These are phyloP conservation scores for Populus ilicifolia DNA, from an alignment of 345 rosid species.

Conservation along the genomic window DNA sequence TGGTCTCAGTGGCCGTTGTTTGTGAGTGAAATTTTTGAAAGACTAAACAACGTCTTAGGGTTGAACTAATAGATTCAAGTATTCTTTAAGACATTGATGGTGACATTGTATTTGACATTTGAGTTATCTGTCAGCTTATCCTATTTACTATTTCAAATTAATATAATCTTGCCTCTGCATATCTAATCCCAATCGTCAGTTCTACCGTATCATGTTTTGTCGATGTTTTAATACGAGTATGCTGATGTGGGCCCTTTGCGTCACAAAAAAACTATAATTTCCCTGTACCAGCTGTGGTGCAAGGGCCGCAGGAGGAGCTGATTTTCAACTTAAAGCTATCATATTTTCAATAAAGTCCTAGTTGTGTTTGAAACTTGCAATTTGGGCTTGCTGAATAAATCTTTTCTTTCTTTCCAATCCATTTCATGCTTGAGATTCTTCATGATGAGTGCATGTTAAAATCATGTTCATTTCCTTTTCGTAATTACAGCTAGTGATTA, in stretches of 20 bases:
- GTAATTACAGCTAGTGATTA: too few species aligned
- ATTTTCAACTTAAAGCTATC: neutral
- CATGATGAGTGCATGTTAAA: too few species aligned
- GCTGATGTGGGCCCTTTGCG: slow-evolving; percentile 12
- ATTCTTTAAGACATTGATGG: slow-evolving; percentile 21
- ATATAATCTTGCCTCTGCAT: neutral
- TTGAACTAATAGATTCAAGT: slow-evolving; percentile 9
- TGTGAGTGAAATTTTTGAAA: neutral
- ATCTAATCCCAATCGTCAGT: slow-evolving; percentile 8
- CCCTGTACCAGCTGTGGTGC: neutral
- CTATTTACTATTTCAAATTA: slow-evolving; percentile 2
- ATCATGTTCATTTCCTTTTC: too few species aligned
- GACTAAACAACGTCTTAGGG: neutral
- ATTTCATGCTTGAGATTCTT: too few species aligned
- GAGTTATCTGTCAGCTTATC: slow-evolving; percentile 26
- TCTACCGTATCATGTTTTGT: neutral
- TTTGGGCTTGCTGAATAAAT: neutral
- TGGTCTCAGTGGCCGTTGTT: slow-evolving; percentile 5
- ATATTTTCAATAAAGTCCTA: neutral
- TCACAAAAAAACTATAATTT: neutral
- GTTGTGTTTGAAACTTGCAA: neutral
- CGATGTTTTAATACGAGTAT: neutral
- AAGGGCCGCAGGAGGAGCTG: neutral
- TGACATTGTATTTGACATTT: slow-evolving; percentile 41
- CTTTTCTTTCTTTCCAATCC: too few species aligned